Percentiles rank a stretch among this genome's conserved stretches.
Conservation (phyloP, 2,329 filamentous ascomycete species). For the Beauveria sp. region DNA sequence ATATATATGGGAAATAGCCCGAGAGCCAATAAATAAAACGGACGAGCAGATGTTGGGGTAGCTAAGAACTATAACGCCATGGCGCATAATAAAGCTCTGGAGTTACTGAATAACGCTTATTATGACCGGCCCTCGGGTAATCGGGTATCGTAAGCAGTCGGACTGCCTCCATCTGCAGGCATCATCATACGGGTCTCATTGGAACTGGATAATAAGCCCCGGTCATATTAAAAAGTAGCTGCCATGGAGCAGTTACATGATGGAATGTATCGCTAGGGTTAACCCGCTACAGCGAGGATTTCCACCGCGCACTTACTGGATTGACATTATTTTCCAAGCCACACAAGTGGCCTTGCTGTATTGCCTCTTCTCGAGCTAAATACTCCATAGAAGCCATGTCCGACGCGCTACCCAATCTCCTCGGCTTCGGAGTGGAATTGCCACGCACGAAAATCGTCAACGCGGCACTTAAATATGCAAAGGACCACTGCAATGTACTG, state of each 20-base stretch:
- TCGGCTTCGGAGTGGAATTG: neutral
- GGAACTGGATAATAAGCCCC: neutral
- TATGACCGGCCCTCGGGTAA: neutral
- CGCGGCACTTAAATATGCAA: slow-evolving; percentile 1
- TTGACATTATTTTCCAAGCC: neutral
- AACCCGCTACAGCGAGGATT: neutral
- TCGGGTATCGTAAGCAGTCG: neutral
- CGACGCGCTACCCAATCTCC: neutral
- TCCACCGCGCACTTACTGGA: neutral
- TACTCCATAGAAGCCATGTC: neutral
- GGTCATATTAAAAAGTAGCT: neutral
- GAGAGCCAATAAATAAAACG: too few relatives aligned
- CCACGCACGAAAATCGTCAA: neutral
- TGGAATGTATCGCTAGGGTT: neutral
- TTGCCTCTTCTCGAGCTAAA: neutral
- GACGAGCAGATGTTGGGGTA: too few relatives aligned
- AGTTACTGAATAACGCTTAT: neutral
- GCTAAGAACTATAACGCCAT: too few relatives aligned
- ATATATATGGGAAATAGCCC: too few relatives aligned
- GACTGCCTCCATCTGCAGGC: too few relatives aligned
- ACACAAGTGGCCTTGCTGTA: neutral
- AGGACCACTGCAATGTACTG: slow-evolving; percentile 10
- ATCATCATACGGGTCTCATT: too few relatives aligned
- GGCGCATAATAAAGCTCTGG: neutral
- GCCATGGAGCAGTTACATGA: neutral